Evolutionary conservation across 2,329 filamentous ascomycete genomes (phyloP), one percentile per base, ranked within the genome.

Genomic region (Penicillium decumbens): DNA sequence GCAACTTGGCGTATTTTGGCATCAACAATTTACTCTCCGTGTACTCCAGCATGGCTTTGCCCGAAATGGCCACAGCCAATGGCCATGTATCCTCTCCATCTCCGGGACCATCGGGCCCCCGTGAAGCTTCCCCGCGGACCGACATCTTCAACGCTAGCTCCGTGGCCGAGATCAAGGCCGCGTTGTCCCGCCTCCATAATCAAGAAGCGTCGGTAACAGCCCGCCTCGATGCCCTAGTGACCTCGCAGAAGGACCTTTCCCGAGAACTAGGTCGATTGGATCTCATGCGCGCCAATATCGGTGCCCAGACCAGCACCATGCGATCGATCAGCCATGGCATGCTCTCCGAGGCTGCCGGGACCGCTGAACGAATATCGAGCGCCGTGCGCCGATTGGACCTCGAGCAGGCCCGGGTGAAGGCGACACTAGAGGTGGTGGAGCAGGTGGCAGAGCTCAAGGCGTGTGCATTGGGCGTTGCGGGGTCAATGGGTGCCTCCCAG

Each of bases 381-480:
- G 88, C 90, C 45, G 93, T 98, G 48, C 90, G 88, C 67, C 80
- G 83, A 57, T 81, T 98, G 29, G 93, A 98, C 66, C 78, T 89
- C 49, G 92, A 98, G 72, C 95, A 97, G 76, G 84, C 84, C 50
- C 82, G 90, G 25, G 92, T 98, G 7, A 91, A 93, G 68, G 85
- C 90, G 43, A 97, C 93, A 0, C 75, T 98, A 49, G 81, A 86
- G 7, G 90, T 97, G 3, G 93, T 97, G 9, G 92, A 97, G 71
- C 91, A 96, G 73, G 92, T 98, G 12, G 88, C 89, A 4, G 93
- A 98, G 77, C 84, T 98, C 57, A 97, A 97, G 73, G 88, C 93
- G 7, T 98, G 93, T 67, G 89, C 97, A 30, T 83, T 96, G 52
- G 93, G 93, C 38, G 91, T 97, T 9, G 85, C 92, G 24, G 93